Percentiles rank a stretch among this genome's conserved stretches.
phyloP scores from a whole-genome alignment of 169 alveolate species.

The Eimeria falciformis region DNA sequence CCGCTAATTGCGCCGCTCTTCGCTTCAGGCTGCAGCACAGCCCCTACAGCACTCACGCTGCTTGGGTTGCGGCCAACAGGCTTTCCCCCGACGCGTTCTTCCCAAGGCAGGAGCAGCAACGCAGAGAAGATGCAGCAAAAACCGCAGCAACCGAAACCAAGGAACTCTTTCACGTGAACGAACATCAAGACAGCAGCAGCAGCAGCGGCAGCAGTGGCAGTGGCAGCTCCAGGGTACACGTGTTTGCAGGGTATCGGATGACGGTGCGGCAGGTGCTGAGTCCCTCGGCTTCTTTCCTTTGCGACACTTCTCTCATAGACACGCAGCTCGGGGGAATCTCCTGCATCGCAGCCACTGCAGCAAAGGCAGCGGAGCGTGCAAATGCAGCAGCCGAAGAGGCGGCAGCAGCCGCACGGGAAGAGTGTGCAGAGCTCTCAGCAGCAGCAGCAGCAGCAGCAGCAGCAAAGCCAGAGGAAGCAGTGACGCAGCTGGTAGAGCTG shows the following conservation, averaged over 20 bases:
- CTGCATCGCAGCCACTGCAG: constrained; percentile 6
- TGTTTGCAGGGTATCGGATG: constrained; percentile 28
- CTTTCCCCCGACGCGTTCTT: constrained; percentile 66
- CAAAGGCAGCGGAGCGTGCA: neutral
- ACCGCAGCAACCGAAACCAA: neutral
- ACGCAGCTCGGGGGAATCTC: neutral
- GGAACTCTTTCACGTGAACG: neutral
- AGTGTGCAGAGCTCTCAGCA: neutral
- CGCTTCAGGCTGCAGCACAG: constrained; percentile 23
- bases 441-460: constrained; percentile 45
- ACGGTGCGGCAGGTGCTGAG: constrained; percentile 16
- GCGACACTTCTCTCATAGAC: neutral
- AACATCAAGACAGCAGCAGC: neutral
- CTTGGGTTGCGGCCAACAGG: constrained; percentile 53
- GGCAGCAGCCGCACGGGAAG: constrained; percentile 9
- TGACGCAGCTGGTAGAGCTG: neutral
- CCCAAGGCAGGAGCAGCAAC: neutral
- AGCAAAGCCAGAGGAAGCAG: neutral
- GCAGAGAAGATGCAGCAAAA: neutral
- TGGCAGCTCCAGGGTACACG: neutral
- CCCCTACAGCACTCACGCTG: constrained; percentile 48
- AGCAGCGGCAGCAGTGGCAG: constrained; percentile 28
- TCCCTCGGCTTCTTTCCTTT: constrained; percentile 31
- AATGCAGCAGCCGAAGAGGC: neutral
- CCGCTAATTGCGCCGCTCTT: constrained; percentile 58